phyloP scores from a whole-genome alignment of 1,284 basidiomycete species.

The Boletus sp. region DNA sequence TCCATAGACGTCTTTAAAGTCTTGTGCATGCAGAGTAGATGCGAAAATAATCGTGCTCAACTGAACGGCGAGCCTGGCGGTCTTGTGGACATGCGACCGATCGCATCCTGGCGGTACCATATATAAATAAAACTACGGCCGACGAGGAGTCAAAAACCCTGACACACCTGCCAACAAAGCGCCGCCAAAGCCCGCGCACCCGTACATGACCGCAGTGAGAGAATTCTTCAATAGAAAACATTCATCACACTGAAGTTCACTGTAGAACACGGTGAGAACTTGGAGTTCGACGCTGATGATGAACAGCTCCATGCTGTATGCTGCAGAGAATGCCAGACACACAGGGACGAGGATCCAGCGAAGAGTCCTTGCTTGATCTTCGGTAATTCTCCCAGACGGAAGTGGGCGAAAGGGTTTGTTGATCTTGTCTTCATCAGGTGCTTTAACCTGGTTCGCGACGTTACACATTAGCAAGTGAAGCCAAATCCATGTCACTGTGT shows the following conservation, averaged over 20 bases:
- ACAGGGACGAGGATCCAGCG: constrained; percentile 37
- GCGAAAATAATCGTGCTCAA: constrained; percentile 18
- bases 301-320: constrained; percentile 20
- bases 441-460: constrained; percentile 39
- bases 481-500: constrained; percentile 38
- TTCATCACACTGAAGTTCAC: constrained; percentile 20
- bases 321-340: constrained; percentile 27
- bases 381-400: constrained; percentile 35
- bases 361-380: constrained; percentile 27
- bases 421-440: constrained; percentile 34
- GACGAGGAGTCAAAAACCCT: not conserved
- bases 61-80: constrained; percentile 18
- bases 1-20: constrained; percentile 35
- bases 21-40: constrained; percentile 36
- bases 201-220: constrained; percentile 21
- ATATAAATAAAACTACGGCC: not conserved
- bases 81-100: constrained; percentile 25
- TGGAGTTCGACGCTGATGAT: constrained; percentile 22
- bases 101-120: constrained; percentile 20
- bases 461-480: constrained; percentile 39
- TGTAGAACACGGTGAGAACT: constrained; percentile 23
- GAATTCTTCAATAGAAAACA: constrained; percentile 17
- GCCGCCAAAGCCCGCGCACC: constrained; percentile 20
- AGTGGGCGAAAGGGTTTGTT: constrained; percentile 40
- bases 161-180: constrained; percentile 19